phyloP scores from a whole-genome alignment of 345 rosid species.

The Physaria fendleri region DNA sequence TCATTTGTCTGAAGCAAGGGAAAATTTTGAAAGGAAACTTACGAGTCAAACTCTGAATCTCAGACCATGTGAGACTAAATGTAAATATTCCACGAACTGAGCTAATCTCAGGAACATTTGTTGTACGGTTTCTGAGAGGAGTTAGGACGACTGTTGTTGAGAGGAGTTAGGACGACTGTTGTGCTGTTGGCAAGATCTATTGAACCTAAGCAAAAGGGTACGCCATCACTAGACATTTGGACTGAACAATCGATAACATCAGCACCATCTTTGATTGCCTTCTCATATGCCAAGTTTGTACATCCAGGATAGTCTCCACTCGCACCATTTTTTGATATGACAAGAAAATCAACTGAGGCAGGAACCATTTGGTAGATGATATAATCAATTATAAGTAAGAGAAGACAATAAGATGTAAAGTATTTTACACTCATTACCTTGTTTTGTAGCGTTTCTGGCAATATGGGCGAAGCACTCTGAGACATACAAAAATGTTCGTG shows the following conservation, averaged over 20 bases:
- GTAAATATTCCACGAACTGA: conserved; percentile 40
- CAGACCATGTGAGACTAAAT: conserved; percentile 60
- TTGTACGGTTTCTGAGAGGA: conserved; percentile 27
- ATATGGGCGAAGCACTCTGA: conserved; percentile 75
- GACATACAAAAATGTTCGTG: neutral
- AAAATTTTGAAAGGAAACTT: conserved; percentile 28
- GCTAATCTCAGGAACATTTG: conserved; percentile 40
- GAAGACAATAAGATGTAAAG: conserved; percentile 1
- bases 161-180: conserved; percentile 28
- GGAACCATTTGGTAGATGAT: no score
- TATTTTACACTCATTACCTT: conserved; percentile 42
- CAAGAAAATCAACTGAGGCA: conserved; percentile 39
- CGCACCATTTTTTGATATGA: conserved; percentile 77
- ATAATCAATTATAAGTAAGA: neutral
- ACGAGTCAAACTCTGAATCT: conserved; percentile 55
- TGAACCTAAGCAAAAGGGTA: conserved; percentile 57
- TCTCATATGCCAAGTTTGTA: conserved; percentile 62
- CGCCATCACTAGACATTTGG: conserved; percentile 72
- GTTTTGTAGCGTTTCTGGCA: conserved; percentile 43
- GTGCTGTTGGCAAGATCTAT: conserved; percentile 54
- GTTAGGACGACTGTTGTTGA: conserved; percentile 38
- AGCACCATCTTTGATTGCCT: conserved; percentile 64
- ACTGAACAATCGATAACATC: conserved; percentile 82
- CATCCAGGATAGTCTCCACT: conserved; percentile 95
- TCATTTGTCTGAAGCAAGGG: neutral